Evolutionary conservation across 805 yeast genomes (phyloP), one percentile per base, ranked within the genome.

Genomic region (Metschnikowia kofuensis): DNA sequence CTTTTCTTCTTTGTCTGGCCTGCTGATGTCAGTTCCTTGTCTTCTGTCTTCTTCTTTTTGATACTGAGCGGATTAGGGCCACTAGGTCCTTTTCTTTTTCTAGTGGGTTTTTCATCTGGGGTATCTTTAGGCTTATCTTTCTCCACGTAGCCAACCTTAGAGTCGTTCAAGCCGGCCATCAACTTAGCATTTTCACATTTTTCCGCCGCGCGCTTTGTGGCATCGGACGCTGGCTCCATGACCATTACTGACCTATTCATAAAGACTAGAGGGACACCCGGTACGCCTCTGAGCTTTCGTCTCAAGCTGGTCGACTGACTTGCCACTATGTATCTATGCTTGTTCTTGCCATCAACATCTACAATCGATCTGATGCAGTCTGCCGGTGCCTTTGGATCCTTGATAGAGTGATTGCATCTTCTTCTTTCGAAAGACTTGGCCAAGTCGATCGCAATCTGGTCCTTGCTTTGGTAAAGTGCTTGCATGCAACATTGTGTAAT

Each of bases 401-500:
- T 71, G 35, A 83, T 83, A 5, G 82, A 74, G 68, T 94, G 99
- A 51, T 87, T 87, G 67, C 99, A 94, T 58, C 96, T 82, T 69
- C 99, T 82, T 69, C 97, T 83, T 68, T 94, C 99, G 57, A 86
- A 85, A 2, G 73, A 63, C 65, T 90, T 94, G 8, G 96, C 98
- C 34, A 85, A 59, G 30, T 79, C 86, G 41, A 94, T 87, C 1
- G 96, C 96, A 5, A 70, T 74, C 59, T 88, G 91, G 60, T 88
- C 80, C 27, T 80, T 79, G 6, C 85, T 75, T 40, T 77, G 76
- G 66, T 94, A 94, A 30, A 94, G 71, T 15, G 87, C 85, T 62
- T 89, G 89, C 77, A 94, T 89, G 59, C 96, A 87, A 64, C 99
- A 94, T 66, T 94, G 98, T 2, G 99, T 89, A 47, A 94, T 87